Evolutionary conservation across 768 basidiomycete genomes (phyloP).

Genomic region (Russula ochroleuca): DNA sequence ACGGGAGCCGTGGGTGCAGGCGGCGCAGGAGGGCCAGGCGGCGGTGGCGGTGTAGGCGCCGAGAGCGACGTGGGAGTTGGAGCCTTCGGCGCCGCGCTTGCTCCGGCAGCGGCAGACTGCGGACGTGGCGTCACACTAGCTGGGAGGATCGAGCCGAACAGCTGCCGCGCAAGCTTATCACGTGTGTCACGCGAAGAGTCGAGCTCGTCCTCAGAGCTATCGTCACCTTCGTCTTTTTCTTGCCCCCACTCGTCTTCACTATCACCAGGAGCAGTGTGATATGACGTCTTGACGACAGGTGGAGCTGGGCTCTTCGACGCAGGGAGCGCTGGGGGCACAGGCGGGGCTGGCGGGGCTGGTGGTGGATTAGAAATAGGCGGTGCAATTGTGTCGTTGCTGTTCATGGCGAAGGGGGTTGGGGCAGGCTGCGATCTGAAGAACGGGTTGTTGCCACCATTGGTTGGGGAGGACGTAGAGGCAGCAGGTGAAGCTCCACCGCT

Average conservation of each 20-base stretch:
- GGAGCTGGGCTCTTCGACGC: slow-evolving; percentile 51
- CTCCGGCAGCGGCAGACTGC: slow-evolving; percentile 46
- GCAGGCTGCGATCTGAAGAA: slow-evolving; percentile 57
- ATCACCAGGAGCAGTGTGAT: slow-evolving; percentile 56
- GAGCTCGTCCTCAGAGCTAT: slow-evolving; percentile 78
- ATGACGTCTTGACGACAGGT: slow-evolving; percentile 49
- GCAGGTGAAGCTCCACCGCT: slow-evolving; percentile 42
- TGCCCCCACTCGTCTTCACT: slow-evolving; percentile 84
- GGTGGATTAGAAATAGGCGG: slow-evolving; percentile 37
- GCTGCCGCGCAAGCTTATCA: slow-evolving; percentile 65
- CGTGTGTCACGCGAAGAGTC: slow-evolving; percentile 58
- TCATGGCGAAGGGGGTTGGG: slow-evolving; percentile 30
- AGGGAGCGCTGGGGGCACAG: slow-evolving; percentile 16
- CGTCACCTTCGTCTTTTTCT: slow-evolving; percentile 62
- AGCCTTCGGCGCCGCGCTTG: slow-evolving; percentile 23
- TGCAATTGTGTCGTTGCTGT: slow-evolving; percentile 32
- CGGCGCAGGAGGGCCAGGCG: slow-evolving; percentile 38
- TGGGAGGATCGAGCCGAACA: slow-evolving; percentile 69
- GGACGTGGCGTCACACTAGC: slow-evolving; percentile 40
- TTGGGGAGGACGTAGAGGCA: slow-evolving; percentile 35
- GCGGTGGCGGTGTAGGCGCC: slow-evolving; percentile 39
- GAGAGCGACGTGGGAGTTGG: slow-evolving; percentile 33
- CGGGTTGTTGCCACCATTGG: slow-evolving; percentile 63
- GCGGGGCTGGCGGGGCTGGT: slow-evolving; percentile 26
- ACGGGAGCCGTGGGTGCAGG: slow-evolving; percentile 35